Percentiles rank a stretch among this genome's conserved stretches.
phyloP scores from a whole-genome alignment of 805 yeast species.

The Metschnikowia arizonensis region DNA sequence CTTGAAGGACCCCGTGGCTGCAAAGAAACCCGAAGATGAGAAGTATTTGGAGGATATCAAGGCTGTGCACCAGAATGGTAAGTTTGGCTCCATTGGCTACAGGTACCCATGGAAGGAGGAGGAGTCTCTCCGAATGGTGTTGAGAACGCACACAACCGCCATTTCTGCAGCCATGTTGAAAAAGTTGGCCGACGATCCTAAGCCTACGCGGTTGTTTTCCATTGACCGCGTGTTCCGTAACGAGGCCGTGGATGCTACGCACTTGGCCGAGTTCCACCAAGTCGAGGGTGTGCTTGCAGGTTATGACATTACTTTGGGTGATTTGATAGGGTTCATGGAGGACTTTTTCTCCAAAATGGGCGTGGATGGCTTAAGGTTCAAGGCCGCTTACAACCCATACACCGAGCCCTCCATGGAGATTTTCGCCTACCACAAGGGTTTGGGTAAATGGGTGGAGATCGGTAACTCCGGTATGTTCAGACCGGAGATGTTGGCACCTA shows the following conservation, averaged over 20 bases:
- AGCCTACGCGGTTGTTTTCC: constrained; percentile 87
- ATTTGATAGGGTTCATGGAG: constrained; percentile 96
- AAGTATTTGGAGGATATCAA: constrained; percentile 73
- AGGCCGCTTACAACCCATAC: constrained; percentile 98
- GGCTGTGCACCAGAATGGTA: constrained; percentile 84
- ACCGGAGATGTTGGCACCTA: constrained; percentile 97
- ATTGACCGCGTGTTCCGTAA: constrained; percentile 98
- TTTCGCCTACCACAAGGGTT: constrained; percentile 92
- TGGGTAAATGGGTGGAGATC: constrained; percentile 97
- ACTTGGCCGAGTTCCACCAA: constrained; percentile 98
- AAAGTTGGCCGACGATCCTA: constrained; percentile 80
- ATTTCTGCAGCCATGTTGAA: constrained; percentile 86
- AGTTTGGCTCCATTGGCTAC: constrained; percentile 93
- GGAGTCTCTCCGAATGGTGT: constrained; percentile 85
- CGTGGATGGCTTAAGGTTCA: constrained; percentile 89
- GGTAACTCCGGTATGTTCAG: constrained; percentile 99
- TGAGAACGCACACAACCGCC: constrained; percentile 97
- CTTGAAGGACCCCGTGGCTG: constrained; percentile 84
- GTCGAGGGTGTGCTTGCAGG: constrained; percentile 99
- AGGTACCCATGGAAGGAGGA: constrained; percentile 95
- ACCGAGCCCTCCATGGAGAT: constrained; percentile 99
- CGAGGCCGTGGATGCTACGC: constrained; percentile 99
- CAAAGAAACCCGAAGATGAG: constrained; percentile 79
- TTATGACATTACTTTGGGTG: constrained; percentile 90
- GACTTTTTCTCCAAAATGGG: constrained; percentile 97